These are phyloP conservation scores for Symbiotaphrina buchneri DNA, from an alignment of 495 filamentous ascomycete genomes.

Conservation along the genomic window DNA sequence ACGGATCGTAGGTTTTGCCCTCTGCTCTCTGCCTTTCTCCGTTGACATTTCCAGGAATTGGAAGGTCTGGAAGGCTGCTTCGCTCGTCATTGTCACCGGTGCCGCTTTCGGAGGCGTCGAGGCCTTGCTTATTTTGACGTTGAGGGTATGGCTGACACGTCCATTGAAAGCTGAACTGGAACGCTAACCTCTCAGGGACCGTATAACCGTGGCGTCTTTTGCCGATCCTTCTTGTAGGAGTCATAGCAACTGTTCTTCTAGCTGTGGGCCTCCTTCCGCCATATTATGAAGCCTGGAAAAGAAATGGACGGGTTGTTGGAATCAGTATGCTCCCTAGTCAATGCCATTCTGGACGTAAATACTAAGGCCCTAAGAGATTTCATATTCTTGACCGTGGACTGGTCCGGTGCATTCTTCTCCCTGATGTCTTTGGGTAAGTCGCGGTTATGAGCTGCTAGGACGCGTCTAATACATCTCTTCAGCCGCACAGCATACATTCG, in stretches of 20 bases:
- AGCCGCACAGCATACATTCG: conserved; percentile 48
- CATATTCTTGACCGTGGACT: conserved; percentile 48
- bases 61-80: conserved; percentile 21
- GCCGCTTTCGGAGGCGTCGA: conserved; percentile 33
- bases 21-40: conserved; percentile 5
- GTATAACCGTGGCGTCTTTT: conserved; percentile 27
- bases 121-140: conserved; percentile 34
- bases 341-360: background rate
- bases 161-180: background rate
- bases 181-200: conserved; percentile 17
- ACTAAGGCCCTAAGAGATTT: conserved; percentile 17
- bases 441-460: background rate
- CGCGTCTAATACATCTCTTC: background rate
- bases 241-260: conserved; percentile 34
- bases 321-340: conserved; percentile 25
- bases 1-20: conserved; percentile 25
- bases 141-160: conserved; percentile 23
- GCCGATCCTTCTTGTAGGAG: conserved; percentile 35
- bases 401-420: conserved; percentile 50
- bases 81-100: conserved; percentile 17
- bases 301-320: conserved; percentile 43
- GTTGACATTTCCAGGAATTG: conserved; percentile 22
- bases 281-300: conserved; percentile 51
- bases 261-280: conserved; percentile 41
- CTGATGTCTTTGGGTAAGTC: conserved; percentile 41